phyloP scores from a whole-genome alignment of 1,284 basidiomycete species.

The Cutaneotrichosporon cutaneum region DNA sequence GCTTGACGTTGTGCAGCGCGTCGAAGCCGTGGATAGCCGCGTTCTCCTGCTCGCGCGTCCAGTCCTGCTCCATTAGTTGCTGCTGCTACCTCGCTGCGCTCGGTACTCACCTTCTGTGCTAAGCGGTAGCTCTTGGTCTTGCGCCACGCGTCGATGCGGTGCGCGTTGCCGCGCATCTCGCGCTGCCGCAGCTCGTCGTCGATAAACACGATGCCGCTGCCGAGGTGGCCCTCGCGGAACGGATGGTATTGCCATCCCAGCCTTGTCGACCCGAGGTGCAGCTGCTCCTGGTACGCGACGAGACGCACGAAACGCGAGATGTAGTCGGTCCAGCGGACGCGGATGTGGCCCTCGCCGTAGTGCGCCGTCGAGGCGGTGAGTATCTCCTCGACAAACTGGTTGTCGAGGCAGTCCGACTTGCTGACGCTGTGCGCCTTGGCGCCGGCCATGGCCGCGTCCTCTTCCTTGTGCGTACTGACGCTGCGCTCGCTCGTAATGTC shows the following conservation, averaged over 20 bases:
- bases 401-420: constrained; percentile 70
- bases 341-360: constrained; percentile 75
- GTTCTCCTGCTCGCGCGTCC: constrained; percentile 55
- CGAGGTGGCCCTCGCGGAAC: constrained; percentile 56
- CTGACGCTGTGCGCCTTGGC: constrained; percentile 37
- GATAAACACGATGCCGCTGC: constrained; percentile 66
- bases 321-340: constrained; percentile 74
- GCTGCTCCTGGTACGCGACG: constrained; percentile 75
- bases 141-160: constrained; percentile 77
- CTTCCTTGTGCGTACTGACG: constrained; percentile 27
- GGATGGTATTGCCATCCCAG: constrained; percentile 60
- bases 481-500: constrained; percentile 32
- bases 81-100: neutral
- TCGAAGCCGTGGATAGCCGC: constrained; percentile 66
- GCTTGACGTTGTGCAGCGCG: constrained; percentile 67
- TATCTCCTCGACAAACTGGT: constrained; percentile 87
- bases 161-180: constrained; percentile 67
- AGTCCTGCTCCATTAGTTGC: constrained; percentile 58
- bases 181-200: constrained; percentile 62
- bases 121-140: constrained; percentile 66
- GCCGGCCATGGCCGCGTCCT: constrained; percentile 13
- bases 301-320: constrained; percentile 69
- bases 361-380: constrained; percentile 68
- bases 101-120: constrained; percentile 58
- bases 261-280: constrained; percentile 63